Evolutionary conservation across 73 alveolate genomes (phyloP).

Genomic region (Tetrahymena thermophila): DNA sequence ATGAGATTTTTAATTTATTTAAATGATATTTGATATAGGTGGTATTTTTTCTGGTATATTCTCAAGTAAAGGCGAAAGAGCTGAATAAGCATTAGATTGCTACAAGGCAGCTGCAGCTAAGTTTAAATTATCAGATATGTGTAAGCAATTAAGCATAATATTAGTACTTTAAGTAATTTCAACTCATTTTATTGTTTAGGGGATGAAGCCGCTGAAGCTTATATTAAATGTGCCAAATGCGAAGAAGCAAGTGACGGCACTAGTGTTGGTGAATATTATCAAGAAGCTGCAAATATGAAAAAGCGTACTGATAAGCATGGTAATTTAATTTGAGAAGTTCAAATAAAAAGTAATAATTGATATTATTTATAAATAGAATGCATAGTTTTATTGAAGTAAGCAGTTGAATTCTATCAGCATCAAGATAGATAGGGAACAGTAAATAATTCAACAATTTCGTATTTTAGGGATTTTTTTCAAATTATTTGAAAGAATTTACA

Average conservation of each 20-base stretch:
- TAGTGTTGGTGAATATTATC: not conserved
- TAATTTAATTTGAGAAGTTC: not conserved
- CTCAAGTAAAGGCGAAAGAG: conserved; percentile 38
- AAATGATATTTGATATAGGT: not conserved
- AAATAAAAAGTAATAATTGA: not conserved
- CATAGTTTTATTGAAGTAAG: not conserved
- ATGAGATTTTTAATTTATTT: not conserved
- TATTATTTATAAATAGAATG: not conserved
- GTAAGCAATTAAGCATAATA: not conserved
- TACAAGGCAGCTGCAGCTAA: conserved; percentile 45
- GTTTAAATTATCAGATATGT: conserved; percentile 22
- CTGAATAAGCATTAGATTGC: conserved; percentile 40
- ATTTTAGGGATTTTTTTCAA: not conserved
- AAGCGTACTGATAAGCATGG: conserved; percentile 2
- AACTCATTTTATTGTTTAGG: not conserved
- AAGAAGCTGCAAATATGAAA: not conserved
- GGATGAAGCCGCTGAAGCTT: not conserved
- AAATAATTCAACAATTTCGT: not conserved
- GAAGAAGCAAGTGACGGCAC: not conserved
- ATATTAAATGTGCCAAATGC: not conserved
- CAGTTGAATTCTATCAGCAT: not conserved
- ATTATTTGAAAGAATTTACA: not conserved
- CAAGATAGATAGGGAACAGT: not conserved
- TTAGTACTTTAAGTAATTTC: not conserved
- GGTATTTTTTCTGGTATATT: conserved; percentile 39